These are phyloP conservation scores for Wickerhamiella kurtzmanii DNA, from an alignment of 805 yeast species.

Conservation along the genomic window DNA sequence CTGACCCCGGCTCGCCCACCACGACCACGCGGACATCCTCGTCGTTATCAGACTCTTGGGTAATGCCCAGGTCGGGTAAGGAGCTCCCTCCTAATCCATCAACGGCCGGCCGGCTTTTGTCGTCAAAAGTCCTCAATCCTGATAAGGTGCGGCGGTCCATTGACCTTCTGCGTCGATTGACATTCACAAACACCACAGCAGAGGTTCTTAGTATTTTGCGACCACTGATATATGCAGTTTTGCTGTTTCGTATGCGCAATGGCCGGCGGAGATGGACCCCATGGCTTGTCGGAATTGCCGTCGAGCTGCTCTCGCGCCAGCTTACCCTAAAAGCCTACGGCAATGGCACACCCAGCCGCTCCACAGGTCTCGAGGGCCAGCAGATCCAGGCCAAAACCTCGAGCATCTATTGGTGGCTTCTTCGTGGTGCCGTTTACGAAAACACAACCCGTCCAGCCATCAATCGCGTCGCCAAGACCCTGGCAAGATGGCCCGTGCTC, in stretches of 20 bases:
- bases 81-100: constrained; percentile 13
- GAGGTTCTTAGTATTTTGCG: constrained; percentile 28
- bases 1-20: background rate
- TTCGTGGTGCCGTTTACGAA: constrained; percentile 29
- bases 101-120: constrained; percentile 15
- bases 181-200: constrained; percentile 17
- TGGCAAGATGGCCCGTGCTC: constrained; percentile 24
- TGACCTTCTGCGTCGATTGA: constrained; percentile 22
- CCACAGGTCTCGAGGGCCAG: constrained; percentile 22
- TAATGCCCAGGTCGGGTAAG: constrained; percentile 21
- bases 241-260: constrained; percentile 20
- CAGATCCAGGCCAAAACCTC: constrained; percentile 21
- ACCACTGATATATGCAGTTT: constrained; percentile 28
- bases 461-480: constrained; percentile 16
- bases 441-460: constrained; percentile 23
- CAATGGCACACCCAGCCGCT: background rate
- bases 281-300: constrained; percentile 27
- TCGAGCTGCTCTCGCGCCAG: constrained; percentile 24
- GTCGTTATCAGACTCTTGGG: constrained; percentile 6
- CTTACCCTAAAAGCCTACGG: constrained; percentile 16
- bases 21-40: background rate
- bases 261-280: constrained; percentile 27
- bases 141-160: constrained; percentile 26
- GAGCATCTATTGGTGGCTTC: constrained; percentile 28
- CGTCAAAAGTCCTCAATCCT: constrained; percentile 19